These are phyloP conservation scores for Mucor irregularis DNA, from an alignment of 371 early-diverging fungal genomes.

Conservation along the genomic window DNA sequence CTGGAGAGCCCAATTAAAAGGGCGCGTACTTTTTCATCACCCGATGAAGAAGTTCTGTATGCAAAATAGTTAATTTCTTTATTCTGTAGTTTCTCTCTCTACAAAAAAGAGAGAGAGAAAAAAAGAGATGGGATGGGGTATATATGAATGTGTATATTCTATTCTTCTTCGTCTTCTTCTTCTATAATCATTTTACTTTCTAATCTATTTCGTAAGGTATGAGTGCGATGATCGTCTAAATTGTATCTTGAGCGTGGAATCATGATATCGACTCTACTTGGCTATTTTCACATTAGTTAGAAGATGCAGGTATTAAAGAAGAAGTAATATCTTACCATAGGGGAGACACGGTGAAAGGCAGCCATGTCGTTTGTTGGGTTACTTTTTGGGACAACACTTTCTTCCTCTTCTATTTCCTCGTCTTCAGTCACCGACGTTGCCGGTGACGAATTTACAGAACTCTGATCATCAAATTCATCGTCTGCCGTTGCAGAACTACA, in stretches of 20 bases:
- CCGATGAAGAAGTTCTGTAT: too few species aligned
- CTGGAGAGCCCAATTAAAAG: too few species aligned
- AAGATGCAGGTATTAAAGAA: neutral
- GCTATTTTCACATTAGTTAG: neutral
- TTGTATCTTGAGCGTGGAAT: constrained; percentile 6
- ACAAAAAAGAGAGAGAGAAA: too few species aligned
- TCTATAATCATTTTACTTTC: constrained; percentile 18
- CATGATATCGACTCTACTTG: constrained; percentile 4
- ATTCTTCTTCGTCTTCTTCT: constrained; percentile 18
- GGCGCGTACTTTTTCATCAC: too few species aligned
- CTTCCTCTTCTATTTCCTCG: neutral
- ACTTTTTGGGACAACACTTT: neutral
- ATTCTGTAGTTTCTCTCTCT: too few species aligned
- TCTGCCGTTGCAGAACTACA: constrained; percentile 11
- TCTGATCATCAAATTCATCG: constrained; percentile 8
- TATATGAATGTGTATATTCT: neutral
- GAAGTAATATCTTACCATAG: constrained; percentile 1
- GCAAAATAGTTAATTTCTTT: too few species aligned
- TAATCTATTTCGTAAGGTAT: constrained; percentile 9
- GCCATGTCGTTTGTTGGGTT: neutral
- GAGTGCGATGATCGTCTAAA: neutral
- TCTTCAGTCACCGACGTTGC: constrained; percentile 15
- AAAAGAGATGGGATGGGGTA: neutral
- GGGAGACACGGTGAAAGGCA: constrained; percentile 6
- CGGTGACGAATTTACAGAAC: constrained; percentile 13